phyloP scores from a whole-genome alignment of 495 filamentous ascomycete species.

The Paragyromitra xinjiangensis region DNA sequence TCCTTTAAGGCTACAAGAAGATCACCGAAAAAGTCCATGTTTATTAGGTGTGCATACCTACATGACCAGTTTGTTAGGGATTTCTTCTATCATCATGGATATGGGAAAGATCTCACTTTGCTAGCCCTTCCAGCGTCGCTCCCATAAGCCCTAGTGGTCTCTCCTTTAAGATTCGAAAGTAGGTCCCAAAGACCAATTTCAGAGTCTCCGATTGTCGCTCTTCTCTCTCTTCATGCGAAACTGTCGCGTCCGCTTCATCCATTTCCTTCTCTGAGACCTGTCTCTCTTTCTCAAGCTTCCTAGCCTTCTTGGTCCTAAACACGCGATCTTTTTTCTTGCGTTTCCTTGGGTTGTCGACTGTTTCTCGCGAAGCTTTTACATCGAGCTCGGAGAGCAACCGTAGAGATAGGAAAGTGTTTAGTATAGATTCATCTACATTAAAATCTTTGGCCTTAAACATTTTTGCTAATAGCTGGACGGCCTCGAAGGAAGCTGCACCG shows the following conservation, averaged over 20 bases:
- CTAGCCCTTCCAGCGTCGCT: constrained; percentile 88
- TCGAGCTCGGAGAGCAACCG: constrained; percentile 87
- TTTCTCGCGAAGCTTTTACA: constrained; percentile 78
- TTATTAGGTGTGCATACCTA: constrained; percentile 91
- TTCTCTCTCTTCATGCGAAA: constrained; percentile 90
- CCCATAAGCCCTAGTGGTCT: constrained; percentile 85
- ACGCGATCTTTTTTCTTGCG: constrained; percentile 61
- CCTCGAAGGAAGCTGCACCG: constrained; percentile 84
- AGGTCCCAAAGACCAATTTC: constrained; percentile 92
- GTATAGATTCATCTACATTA: constrained; percentile 78
- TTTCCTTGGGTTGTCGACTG: constrained; percentile 66
- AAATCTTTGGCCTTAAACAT: constrained; percentile 92
- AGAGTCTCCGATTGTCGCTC: constrained; percentile 91
- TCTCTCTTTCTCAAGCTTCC: constrained; percentile 79
- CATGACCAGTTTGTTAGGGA: constrained; percentile 20
- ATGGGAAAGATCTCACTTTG: constrained; percentile 61
- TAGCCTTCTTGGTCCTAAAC: constrained; percentile 77
- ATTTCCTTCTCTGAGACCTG: constrained; percentile 92
- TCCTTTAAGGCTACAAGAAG: constrained; percentile 93
- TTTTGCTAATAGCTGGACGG: constrained; percentile 82
- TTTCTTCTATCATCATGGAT: background rate
- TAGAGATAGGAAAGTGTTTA: constrained; percentile 91
- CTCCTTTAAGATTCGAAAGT: constrained; percentile 91
- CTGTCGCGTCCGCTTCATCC: constrained; percentile 86
- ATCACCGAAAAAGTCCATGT: constrained; percentile 97